Base-by-base conservation (phyloP, 2,329 filamentous ascomycete species). In the Hypoxylon rubiginosum region DNA sequence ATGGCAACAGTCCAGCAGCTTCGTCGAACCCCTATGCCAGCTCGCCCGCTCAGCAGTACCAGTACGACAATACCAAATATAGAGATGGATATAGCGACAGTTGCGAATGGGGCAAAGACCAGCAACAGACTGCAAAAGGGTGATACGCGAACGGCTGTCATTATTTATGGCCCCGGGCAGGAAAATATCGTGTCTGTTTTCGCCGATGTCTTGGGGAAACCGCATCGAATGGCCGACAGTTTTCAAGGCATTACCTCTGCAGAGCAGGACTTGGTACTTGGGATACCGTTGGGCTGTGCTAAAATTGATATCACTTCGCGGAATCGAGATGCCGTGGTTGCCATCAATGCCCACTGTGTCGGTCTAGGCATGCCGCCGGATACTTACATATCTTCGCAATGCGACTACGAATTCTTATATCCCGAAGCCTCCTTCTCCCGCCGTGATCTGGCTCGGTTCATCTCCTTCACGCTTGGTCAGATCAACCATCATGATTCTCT, bases 381-480 rank as follows among this genome's bases (percentile, higher is more conserved):
- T 70, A 77, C 86, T 41, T 78, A 83, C 49, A 84, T 94, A 24
- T 93, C 90, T 15, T 82, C 87, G 26, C 79, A 86, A 62, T 94
- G 91, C 80, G 92, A 96, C 79, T 96, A 95, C 80, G 93, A 97
- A 77, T 96, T 95, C 72, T 84, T 97, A 19, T 97, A 96, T 80
- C 92, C 91, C 3, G 86, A 90, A 67, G 84, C 85, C 8, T 86
- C 90, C 0, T 92, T 92, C 76, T 89, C 91, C 67, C 88, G 92
- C 28, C 86, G 92, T 61, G 92, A 96, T 75, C 82, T 96, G 49
- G 88, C 92, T 9, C 88, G 93, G 39, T 96, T 94, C 75, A 86
- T 94, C 26, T 92, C 92, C 5, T 90, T 96, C 75, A 90, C 91
- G 5, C 82, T 96, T 26, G 93, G 93, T 9, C 92, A 96, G 80